phyloP scores from a whole-genome alignment of 352 stramenopile genomes.

The Pythium myriotylum region DNA sequence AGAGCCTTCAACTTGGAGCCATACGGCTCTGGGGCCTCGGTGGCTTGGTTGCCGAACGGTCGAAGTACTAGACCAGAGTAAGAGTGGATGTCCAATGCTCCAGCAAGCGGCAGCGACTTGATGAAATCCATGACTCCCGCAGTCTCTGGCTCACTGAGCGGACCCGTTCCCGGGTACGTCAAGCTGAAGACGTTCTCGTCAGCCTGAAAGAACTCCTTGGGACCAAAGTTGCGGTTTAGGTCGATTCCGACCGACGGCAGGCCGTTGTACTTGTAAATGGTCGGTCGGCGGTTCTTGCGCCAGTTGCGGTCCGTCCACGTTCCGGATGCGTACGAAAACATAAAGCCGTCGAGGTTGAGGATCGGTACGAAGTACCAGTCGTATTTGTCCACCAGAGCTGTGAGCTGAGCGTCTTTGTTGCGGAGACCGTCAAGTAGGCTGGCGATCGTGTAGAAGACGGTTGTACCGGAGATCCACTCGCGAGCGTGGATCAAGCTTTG shows the following conservation, averaged over 20 bases:
- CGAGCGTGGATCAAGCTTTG: conserved; percentile 36
- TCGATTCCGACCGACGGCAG: conserved; percentile 31
- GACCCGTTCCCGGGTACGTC: conserved; percentile 30
- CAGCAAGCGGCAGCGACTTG: conserved; percentile 30
- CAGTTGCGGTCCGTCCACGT: conserved; percentile 30
- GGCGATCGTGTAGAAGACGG: conserved; percentile 32
- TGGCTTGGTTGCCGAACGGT: conserved; percentile 30
- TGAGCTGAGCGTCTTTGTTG: conserved; percentile 27
- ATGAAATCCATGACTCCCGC: conserved; percentile 31
- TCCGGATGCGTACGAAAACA: conserved; percentile 24
- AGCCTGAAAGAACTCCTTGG: conserved; percentile 27
- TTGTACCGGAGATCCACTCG: conserved; percentile 34
- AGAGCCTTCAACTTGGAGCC: conserved; percentile 31
- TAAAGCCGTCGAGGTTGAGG: conserved; percentile 37
- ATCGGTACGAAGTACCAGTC: conserved; percentile 42
- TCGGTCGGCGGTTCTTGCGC: conserved; percentile 36
- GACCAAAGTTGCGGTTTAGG: conserved; percentile 41
- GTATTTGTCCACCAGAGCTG: conserved; percentile 29
- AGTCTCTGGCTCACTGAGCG: conserved; percentile 36
- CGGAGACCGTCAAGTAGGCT: conserved; percentile 29
- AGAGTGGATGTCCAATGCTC: conserved; percentile 36
- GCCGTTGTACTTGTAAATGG: neutral
- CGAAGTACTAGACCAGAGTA: conserved; percentile 33
- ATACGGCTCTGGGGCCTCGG: conserved; percentile 24
- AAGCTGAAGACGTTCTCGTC: conserved; percentile 16